These are phyloP conservation scores for Cochlearia excelsa DNA, from an alignment of 345 rosid genomes.

Conservation along the genomic window DNA sequence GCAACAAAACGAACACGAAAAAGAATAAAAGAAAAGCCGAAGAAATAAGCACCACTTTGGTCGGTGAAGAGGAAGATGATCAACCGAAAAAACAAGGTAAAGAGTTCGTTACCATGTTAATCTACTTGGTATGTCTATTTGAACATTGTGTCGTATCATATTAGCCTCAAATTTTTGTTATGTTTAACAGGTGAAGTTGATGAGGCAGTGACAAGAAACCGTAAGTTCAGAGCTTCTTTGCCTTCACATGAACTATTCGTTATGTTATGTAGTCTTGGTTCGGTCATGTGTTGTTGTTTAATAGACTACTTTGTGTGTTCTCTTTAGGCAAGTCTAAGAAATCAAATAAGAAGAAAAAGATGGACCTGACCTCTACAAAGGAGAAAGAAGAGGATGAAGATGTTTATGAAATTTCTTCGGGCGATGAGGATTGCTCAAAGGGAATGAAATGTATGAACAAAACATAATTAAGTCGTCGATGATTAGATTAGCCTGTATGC, in stretches of 20 bases:
- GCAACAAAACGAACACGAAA: slow-evolving; percentile 15
- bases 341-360: slow-evolving; percentile 32
- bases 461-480: slow-evolving; percentile 3
- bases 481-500: not conserved
- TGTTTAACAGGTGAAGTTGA: slow-evolving; percentile 24
- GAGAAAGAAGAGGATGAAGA: slow-evolving; percentile 37
- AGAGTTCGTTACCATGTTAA: not conserved
- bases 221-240: slow-evolving; percentile 12
- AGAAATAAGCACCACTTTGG: slow-evolving; percentile 16
- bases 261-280: not conserved
- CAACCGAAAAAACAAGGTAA: slow-evolving; percentile 9
- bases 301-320: not conserved
- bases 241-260: not conserved
- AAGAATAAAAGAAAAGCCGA: slow-evolving; percentile 32
- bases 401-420: slow-evolving; percentile 65
- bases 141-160: not conserved
- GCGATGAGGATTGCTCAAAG: slow-evolving; percentile 59
- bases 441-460: slow-evolving; percentile 73
- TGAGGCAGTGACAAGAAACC: slow-evolving; percentile 8
- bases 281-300: not conserved
- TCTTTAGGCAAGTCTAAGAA: slow-evolving; percentile 36
- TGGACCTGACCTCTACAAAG: slow-evolving; percentile 9
- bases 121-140: not conserved
- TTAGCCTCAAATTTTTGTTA: not conserved
- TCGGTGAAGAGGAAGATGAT: slow-evolving; percentile 24